A percentile compares a stretch with the other conserved stretches of the same genome.
phyloP scores from a whole-genome alignment of 768 basidiomycete genomes.

The Tephrocybe rancida region DNA sequence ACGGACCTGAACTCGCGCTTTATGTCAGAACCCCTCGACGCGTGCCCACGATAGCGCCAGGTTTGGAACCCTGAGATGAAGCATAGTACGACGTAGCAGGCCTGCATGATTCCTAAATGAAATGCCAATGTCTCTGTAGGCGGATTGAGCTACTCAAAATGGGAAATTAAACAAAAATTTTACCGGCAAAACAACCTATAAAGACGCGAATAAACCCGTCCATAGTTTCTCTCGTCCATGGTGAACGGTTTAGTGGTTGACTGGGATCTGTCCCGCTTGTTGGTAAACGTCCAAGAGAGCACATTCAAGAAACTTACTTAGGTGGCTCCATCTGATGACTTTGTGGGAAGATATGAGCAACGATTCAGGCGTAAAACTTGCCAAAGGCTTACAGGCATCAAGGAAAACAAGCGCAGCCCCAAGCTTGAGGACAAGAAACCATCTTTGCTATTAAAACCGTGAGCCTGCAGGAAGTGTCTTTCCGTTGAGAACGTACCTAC shows the following conservation, averaged over 20 bases:
- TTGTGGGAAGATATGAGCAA: conserved; percentile 3
- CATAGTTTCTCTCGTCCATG: conserved; percentile 56
- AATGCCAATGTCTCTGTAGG: conserved; percentile 72
- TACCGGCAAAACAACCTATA: conserved; percentile 67
- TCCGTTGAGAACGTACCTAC: neutral
- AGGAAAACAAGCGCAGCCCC: conserved; percentile 60
- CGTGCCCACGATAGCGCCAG: conserved; percentile 20
- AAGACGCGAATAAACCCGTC: conserved; percentile 58
- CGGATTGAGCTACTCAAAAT: neutral
- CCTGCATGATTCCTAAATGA: conserved; percentile 63
- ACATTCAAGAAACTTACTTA: conserved; percentile 44
- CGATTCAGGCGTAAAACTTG: neutral
- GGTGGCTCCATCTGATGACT: conserved; percentile 83
- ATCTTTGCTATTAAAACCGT: conserved; percentile 48
- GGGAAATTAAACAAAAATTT: conserved; percentile 7
- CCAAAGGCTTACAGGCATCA: conserved; percentile 65
- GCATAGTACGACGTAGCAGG: conserved; percentile 55
- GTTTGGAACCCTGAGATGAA: conserved; percentile 37
- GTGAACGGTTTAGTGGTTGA: conserved; percentile 36
- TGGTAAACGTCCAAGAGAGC: neutral
- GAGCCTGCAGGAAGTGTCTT: neutral
- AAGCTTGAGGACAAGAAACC: conserved; percentile 60
- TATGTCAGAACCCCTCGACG: conserved; percentile 44
- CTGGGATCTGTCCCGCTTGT: conserved; percentile 35
- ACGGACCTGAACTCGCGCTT: conserved; percentile 64